Evolutionary conservation across 2,329 filamentous ascomycete species (phyloP).

Genomic region (Ophiosphaerella herpotricha): DNA sequence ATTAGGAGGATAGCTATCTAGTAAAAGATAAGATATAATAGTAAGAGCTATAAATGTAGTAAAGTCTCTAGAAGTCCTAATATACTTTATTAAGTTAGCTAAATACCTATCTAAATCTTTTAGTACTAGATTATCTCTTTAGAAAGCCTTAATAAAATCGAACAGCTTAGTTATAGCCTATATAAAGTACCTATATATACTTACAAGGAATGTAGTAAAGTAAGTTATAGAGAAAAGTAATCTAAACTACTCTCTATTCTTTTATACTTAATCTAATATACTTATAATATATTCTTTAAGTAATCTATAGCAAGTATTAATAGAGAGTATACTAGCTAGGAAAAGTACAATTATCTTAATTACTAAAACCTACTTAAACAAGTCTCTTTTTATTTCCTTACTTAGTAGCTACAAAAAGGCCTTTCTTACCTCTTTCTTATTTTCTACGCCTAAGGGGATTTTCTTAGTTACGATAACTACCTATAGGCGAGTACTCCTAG

Average conservation of each 20-base stretch:
- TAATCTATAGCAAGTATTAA: too few relatives aligned
- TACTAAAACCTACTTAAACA: too few relatives aligned
- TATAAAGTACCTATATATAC: too few relatives aligned
- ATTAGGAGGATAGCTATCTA: slow-evolving; percentile 26
- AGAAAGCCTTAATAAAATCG: too few relatives aligned
- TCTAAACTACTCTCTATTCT: too few relatives aligned
- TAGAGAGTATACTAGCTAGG: too few relatives aligned
- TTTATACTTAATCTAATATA: too few relatives aligned
- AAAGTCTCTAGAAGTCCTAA: slow-evolving; percentile 16
- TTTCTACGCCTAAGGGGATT: slow-evolving; percentile 13
- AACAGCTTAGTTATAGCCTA: too few relatives aligned
- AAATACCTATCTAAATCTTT: slow-evolving; percentile 12
- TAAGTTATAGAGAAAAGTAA: too few relatives aligned
- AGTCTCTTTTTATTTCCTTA: slow-evolving; percentile 8
- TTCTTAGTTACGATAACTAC: slow-evolving; percentile 31
- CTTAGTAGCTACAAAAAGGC: slow-evolving; percentile 25
- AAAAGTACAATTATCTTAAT: too few relatives aligned
- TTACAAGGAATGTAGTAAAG: too few relatives aligned
- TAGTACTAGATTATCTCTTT: slow-evolving; percentile 10
- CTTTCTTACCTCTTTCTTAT: slow-evolving; percentile 20
- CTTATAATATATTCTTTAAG: too few relatives aligned
- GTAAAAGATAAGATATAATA: slow-evolving; percentile 24
- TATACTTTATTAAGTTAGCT: slow-evolving; percentile 23
- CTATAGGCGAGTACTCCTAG: slow-evolving; percentile 16
- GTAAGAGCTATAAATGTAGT: slow-evolving; percentile 24